Conservation (phyloP, 129 eudicot species). For the Saposhnikovia divaricata region DNA sequence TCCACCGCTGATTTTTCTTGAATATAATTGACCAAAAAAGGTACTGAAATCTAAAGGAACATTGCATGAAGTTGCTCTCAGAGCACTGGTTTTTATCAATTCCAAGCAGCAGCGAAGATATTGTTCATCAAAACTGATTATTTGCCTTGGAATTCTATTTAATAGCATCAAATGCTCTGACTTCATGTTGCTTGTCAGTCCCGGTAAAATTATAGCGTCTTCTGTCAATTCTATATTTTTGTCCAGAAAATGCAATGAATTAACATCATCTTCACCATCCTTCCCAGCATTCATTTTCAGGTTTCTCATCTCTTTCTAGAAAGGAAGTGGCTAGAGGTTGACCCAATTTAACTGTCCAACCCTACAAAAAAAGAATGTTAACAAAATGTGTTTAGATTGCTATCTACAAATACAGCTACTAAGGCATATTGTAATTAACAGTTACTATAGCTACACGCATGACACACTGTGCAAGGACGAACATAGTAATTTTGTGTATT, state of each 20-base stretch:
- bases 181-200: constrained; percentile 19
- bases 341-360: constrained; percentile 4
- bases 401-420: not conserved
- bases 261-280: constrained; percentile 21
- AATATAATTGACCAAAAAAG: constrained; percentile 22
- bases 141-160: constrained; percentile 52
- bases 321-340: constrained; percentile 12
- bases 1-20: constrained; percentile 22
- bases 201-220: constrained; percentile 22
- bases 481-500: not conserved
- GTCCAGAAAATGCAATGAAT: constrained; percentile 7
- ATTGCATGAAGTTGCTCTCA: constrained; percentile 30
- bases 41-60: constrained; percentile 21
- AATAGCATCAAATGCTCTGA: constrained; percentile 16
- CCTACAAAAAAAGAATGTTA: not conserved
- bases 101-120: constrained; percentile 71
- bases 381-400: not conserved
- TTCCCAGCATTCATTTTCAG: constrained; percentile 16
- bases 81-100: constrained; percentile 38
- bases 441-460: not conserved
- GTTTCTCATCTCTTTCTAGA: constrained; percentile 36
- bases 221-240: constrained; percentile 23
- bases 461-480: not conserved
- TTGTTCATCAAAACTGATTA: constrained; percentile 60
- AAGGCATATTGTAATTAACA: constrained; percentile 18